Evolutionary conservation across 371 early-diverging fungal species (phyloP).

Genomic region (Thermomucor indicae-seudaticae): DNA sequence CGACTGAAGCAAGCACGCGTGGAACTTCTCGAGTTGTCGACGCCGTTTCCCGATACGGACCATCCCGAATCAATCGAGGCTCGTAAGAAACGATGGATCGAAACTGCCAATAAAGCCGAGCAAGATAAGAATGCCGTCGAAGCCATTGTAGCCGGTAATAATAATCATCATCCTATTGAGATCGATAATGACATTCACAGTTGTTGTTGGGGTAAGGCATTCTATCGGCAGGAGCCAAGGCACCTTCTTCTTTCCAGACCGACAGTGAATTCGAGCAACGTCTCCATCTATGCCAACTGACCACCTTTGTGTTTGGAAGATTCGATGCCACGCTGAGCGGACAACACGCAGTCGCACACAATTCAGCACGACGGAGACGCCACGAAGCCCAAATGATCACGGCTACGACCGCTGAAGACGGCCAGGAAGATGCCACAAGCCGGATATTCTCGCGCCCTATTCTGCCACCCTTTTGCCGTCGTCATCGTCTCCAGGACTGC

Average conservation of each 20-base stretch:
- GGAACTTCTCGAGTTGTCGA: slow-evolving; percentile 36
- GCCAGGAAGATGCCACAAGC: slow-evolving; percentile 9
- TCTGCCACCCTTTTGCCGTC: slow-evolving; percentile 32
- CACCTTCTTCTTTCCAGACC: slow-evolving; percentile 32
- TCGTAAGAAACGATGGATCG: slow-evolving; percentile 36
- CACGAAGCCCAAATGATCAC: slow-evolving; percentile 27
- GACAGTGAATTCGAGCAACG: slow-evolving; percentile 53
- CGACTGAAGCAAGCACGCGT: slow-evolving; percentile 50
- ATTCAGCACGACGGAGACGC: slow-evolving; percentile 25
- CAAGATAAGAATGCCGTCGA: slow-evolving; percentile 51
- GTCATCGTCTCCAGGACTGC: slow-evolving; percentile 37
- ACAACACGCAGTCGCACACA: slow-evolving; percentile 31
- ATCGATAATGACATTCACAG: background rate
- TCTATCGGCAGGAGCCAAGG: slow-evolving; percentile 40
- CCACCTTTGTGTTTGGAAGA: slow-evolving; percentile 61
- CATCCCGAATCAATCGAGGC: slow-evolving; percentile 16
- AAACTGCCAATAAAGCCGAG: slow-evolving; percentile 40
- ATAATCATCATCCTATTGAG: background rate
- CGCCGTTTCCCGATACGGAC: slow-evolving; percentile 21
- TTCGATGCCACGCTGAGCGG: slow-evolving; percentile 50
- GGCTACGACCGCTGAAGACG: slow-evolving; percentile 13
- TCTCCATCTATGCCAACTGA: slow-evolving; percentile 56
- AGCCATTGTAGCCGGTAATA: slow-evolving; percentile 40
- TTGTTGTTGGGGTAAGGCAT: slow-evolving; percentile 29
- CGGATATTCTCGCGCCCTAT: slow-evolving; percentile 23